Conservation (phyloP, 306 rosid genomes). For the Cucurbita pepo region DNA sequence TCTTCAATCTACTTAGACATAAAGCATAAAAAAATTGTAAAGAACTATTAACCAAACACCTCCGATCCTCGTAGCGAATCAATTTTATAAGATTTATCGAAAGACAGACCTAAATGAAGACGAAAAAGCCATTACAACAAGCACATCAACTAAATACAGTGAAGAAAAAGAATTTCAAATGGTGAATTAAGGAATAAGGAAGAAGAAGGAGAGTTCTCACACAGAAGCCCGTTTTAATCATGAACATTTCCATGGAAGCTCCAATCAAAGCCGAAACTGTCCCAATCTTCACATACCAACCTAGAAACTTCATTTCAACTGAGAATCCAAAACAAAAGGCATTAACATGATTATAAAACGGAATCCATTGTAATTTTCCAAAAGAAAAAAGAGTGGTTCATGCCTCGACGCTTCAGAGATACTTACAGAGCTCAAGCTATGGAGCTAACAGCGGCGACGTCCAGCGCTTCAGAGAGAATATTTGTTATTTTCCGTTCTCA, state of each 20-base stretch:
- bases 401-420: not conserved
- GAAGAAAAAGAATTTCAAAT: not conserved
- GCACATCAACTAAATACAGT: not conserved
- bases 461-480: not conserved
- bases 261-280: conserved; percentile 58
- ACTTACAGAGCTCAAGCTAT: not conserved
- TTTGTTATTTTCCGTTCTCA: not conserved
- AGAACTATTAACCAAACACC: not conserved
- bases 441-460: not conserved
- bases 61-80: not conserved
- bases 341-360: not conserved
- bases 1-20: not conserved
- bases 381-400: not conserved
- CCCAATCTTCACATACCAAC: conserved; percentile 85
- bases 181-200: conserved; percentile 1
- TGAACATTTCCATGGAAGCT: conserved; percentile 85
- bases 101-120: not conserved
- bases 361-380: not conserved
- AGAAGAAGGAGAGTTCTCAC: conserved; percentile 42
- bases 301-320: conserved; percentile 55
- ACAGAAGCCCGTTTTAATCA: conserved; percentile 92
- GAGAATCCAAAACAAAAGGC: not conserved
- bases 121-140: not conserved
- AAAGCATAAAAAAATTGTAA: not conserved
- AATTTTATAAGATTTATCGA: not conserved